Evolutionary conservation across 768 basidiomycete genomes (phyloP), one percentile per base, ranked within the genome.

Genomic region (Leucosporidium scottii): DNA sequence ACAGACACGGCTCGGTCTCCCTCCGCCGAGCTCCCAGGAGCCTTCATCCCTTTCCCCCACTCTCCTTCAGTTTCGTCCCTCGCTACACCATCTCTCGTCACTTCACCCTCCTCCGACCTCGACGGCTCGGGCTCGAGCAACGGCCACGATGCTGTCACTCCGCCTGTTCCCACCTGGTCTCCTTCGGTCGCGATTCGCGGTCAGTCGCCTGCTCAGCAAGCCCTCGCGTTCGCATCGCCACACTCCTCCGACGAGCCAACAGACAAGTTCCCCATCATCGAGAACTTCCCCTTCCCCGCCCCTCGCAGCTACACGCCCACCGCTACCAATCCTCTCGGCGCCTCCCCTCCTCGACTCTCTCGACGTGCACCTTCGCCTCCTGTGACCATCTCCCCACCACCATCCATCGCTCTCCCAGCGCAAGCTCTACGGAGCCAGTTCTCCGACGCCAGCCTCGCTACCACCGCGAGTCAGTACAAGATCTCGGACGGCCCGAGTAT

Each of bases 81-180:
- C 15, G 54, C 20, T 3, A 31, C 64, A 0, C 68, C 63, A 4
- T 65, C 68, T 1, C 64, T 69, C 27, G 8, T 62, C 18, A 65
- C 60, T 5, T 64, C 63, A 9, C 67, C 67, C 15, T 50, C 23
- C 56, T 69, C 68, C 20, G 58, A 59, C 48, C 39, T 57, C 48
- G 12, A 58, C 25, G n/a, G 39, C 39, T 44, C 51, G 27, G 27
- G 27, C 51, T 53, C 51, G 13, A 53, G 51, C 27, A 53, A 23
- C 27, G 51, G 51, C 23, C 51, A 53, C 51, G 51, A 53, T 9
- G 51, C 39, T 28, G 28, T 53, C 51, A 61, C 53, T 15, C 59
- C 28, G 23, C 55, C 39, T 8, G 5, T 49, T n/a, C 36, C 36
- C 1, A 13, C 36, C 25, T 27, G 51, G 54, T 25, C 23, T 1